A percentile compares a stretch with the other conserved stretches of the same genome.
phyloP scores from a whole-genome alignment of 306 rosid species.

The Trifolium fragiferum region DNA sequence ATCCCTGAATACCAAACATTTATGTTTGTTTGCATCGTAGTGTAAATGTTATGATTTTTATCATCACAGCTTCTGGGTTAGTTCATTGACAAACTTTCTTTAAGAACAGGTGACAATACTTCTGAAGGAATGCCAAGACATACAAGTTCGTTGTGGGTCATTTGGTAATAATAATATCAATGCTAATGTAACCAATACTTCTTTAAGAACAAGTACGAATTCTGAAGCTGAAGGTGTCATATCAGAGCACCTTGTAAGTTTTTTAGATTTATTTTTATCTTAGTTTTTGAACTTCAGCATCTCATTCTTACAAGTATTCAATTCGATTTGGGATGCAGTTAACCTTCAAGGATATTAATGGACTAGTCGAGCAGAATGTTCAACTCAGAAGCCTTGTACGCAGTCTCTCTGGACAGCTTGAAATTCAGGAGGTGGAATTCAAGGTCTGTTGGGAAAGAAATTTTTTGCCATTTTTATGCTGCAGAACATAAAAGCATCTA shows the following conservation, averaged over 20 bases:
- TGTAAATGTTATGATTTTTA: conserved; percentile 7
- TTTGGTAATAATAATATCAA: conserved; percentile 49
- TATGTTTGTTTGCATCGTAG: conserved; percentile 1
- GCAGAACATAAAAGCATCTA: neutral
- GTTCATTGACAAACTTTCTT: conserved; percentile 1
- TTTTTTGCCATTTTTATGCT: neutral
- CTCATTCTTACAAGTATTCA: conserved; percentile 2
- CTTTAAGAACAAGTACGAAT: conserved; percentile 47
- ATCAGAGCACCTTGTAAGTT: conserved; percentile 82
- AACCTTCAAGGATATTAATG: conserved; percentile 96
- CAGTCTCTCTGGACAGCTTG: conserved; percentile 77
- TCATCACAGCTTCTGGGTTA: neutral
- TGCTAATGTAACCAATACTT: conserved; percentile 41
- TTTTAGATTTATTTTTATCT: conserved; percentile 13
- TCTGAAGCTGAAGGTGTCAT: conserved; percentile 76
- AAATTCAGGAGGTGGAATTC: conserved; percentile 71
- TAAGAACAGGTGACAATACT: conserved; percentile 92
- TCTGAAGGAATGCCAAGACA: conserved; percentile 92
- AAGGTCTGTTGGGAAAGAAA: conserved; percentile 56
- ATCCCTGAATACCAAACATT: too few species aligned
- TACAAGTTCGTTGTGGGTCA: conserved; percentile 88
- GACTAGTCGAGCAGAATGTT: conserved; percentile 89
- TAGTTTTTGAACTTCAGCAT: neutral
- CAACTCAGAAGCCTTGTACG: conserved; percentile 93
- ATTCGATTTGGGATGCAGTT: conserved; percentile 57